Evolutionary conservation across 2,329 filamentous ascomycete species (phyloP).

Genomic region (Pseudocercospora ulei): DNA sequence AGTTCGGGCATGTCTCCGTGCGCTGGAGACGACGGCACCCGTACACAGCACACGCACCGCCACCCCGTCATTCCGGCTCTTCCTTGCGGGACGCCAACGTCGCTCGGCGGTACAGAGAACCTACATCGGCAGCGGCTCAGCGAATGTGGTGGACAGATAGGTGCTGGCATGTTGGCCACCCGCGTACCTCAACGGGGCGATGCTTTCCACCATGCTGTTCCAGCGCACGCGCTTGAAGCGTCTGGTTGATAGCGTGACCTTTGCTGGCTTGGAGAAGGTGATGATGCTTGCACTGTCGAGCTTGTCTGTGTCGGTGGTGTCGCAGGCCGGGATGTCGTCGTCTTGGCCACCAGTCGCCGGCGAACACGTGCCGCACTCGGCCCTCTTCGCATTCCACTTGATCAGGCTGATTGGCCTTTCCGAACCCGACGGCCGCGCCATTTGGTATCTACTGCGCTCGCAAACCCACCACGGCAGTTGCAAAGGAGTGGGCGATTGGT

Average conservation of each 20-base stretch:
- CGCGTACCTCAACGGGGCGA: conserved; percentile 4
- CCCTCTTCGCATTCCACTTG: conserved; percentile 6
- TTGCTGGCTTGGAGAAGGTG: not conserved
- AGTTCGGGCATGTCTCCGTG: too few relatives aligned
- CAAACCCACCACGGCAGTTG: conserved; percentile 53
- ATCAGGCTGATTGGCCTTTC: conserved; percentile 1
- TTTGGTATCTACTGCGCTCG: not conserved
- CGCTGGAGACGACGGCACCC: too few relatives aligned
- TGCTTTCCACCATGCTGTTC: conserved; percentile 5
- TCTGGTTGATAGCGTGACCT: not conserved
- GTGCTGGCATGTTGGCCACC: not conserved
- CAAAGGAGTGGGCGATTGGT: conserved; percentile 52
- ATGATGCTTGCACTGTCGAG: conserved; percentile 7
- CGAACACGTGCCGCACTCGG: not conserved
- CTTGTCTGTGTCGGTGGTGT: conserved; percentile 3
- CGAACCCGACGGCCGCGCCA: conserved; percentile 2
- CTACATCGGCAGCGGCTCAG: not conserved
- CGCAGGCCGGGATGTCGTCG: not conserved
- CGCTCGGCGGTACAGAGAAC: conserved; percentile 1
- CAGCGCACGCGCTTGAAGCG: conserved; percentile 4
- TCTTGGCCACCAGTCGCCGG: not conserved
- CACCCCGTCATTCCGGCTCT: too few relatives aligned
- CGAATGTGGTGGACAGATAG: not conserved
- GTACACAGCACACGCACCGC: too few relatives aligned
- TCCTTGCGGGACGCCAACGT: conserved; percentile 1